These are phyloP conservation scores for Paramecium tetraurelia DNA, from an alignment of 73 alveolate species.

Conservation along the genomic window DNA sequence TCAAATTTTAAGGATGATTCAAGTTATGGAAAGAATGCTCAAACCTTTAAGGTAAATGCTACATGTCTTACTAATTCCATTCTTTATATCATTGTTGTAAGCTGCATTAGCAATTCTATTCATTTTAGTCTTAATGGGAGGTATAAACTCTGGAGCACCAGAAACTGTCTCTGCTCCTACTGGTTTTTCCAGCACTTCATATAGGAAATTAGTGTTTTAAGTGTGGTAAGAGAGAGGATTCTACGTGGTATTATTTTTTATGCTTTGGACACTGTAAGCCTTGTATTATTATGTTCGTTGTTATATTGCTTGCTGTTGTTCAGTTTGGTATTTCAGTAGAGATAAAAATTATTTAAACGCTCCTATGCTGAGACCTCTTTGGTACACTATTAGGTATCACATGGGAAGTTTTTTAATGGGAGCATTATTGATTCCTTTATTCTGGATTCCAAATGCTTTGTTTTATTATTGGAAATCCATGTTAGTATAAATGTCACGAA, in stretches of 20 bases:
- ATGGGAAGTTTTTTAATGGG: not conserved
- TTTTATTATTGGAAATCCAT: not conserved
- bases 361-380: constrained; percentile 19
- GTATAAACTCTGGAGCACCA: not conserved
- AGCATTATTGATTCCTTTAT: not conserved
- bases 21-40: not conserved
- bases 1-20: constrained; percentile 3
- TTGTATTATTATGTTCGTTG: constrained; percentile 16
- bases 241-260: not conserved
- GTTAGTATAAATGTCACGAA: not conserved
- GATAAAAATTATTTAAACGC: constrained; percentile 36
- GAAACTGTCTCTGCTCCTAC: constrained; percentile 17
- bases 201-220: not conserved
- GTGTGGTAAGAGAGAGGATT: constrained; percentile 21
- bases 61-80: not conserved
- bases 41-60: not conserved
- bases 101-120: not conserved
- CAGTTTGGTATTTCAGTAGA: constrained; percentile 38
- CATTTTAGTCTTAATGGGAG: not conserved
- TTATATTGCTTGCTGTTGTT: not conserved
- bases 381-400: constrained; percentile 1
- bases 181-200: not conserved
- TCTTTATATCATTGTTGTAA: not conserved
- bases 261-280: constrained; percentile 9
- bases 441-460: not conserved